A percentile compares a stretch with the other conserved stretches of the same genome.
Evolutionary conservation across 495 filamentous ascomycete species (phyloP).

Genomic region (Acidomyces sp.): DNA sequence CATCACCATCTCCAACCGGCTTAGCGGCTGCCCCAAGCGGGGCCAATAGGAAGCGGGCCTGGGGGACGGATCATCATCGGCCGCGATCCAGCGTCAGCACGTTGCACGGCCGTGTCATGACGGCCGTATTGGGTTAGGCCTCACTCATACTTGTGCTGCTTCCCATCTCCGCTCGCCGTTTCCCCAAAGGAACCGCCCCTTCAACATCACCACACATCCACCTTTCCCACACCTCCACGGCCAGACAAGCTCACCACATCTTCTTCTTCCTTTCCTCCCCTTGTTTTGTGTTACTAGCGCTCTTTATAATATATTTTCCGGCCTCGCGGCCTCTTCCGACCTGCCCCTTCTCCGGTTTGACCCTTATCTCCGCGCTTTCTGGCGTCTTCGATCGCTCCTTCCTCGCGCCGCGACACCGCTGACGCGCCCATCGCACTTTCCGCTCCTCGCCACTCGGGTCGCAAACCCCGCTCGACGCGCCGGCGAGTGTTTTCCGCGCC

Average conservation of each 20-base stretch:
- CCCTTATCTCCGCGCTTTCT: constrained; percentile 1
- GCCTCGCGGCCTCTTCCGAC: constrained; percentile 3
- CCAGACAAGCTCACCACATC: not conserved
- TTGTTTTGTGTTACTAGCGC: constrained; percentile 5
- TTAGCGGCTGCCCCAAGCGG: too few relatives aligned
- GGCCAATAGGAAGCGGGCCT: constrained; percentile 4
- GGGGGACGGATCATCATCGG: not conserved
- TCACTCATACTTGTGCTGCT: constrained; percentile 6
- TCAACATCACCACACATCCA: not conserved
- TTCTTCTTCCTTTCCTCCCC: not conserved
- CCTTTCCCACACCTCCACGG: not conserved
- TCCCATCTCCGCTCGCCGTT: too few relatives aligned
- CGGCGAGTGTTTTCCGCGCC: not conserved
- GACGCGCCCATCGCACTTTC: not conserved
- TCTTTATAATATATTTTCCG: constrained; percentile 3
- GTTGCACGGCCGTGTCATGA: too few relatives aligned
- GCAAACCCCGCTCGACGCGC: not conserved
- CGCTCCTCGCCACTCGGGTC: not conserved
- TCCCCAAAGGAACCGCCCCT: too few relatives aligned
- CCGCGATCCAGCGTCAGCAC: too few relatives aligned
- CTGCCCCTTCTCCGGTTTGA: not conserved
- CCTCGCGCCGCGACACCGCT: not conserved
- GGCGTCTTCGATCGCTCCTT: not conserved
- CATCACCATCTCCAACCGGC: too few relatives aligned
- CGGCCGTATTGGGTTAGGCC: too few relatives aligned